Conservation (phyloP, 1,139 yeast genomes). For the Kodamaea arcana region DNA sequence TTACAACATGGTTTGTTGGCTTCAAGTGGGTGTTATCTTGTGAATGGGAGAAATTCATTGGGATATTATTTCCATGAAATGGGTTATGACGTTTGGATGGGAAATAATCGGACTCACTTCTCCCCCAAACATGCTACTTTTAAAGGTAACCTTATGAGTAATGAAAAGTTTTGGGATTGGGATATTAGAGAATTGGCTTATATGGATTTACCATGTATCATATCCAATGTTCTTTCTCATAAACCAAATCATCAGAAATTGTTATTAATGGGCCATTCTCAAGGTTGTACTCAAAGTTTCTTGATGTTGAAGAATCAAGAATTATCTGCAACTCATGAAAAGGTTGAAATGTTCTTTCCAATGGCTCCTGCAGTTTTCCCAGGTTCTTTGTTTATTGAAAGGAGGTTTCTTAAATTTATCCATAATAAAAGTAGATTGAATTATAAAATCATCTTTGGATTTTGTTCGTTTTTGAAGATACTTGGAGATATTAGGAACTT, state of each 20-base stretch:
- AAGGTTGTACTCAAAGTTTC: conserved; percentile 86
- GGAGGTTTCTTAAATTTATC: conserved; percentile 56
- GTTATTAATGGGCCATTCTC: conserved; percentile 78
- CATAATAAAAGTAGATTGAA: conserved; percentile 32
- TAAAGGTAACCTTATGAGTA: conserved; percentile 42
- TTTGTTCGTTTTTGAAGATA: conserved; percentile 55
- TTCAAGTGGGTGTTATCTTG: conserved; percentile 79
- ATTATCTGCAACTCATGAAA: conserved; percentile 32
- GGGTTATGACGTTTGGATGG: conserved; percentile 92
- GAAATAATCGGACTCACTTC: conserved; percentile 87
- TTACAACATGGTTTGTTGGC: conserved; percentile 84
- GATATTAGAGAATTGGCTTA: conserved; percentile 75
- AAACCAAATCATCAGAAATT: conserved; percentile 45
- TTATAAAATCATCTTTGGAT: conserved; percentile 54
- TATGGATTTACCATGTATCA: conserved; percentile 69
- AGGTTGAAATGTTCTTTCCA: conserved; percentile 66
- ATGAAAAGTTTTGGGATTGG: conserved; percentile 74
- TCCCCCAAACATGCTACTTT: conserved; percentile 53
- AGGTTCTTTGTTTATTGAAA: conserved; percentile 62
- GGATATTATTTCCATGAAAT: conserved; percentile 56
- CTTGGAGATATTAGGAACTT: conserved; percentile 48
- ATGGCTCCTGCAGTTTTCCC: conserved; percentile 91
- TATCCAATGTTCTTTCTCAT: conserved; percentile 52
- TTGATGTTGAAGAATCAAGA: conserved; percentile 45
- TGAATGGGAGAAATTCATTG: conserved; percentile 71